Conservation (phyloP, 106 monocot genomes). For the Gastrodia elata region DNA sequence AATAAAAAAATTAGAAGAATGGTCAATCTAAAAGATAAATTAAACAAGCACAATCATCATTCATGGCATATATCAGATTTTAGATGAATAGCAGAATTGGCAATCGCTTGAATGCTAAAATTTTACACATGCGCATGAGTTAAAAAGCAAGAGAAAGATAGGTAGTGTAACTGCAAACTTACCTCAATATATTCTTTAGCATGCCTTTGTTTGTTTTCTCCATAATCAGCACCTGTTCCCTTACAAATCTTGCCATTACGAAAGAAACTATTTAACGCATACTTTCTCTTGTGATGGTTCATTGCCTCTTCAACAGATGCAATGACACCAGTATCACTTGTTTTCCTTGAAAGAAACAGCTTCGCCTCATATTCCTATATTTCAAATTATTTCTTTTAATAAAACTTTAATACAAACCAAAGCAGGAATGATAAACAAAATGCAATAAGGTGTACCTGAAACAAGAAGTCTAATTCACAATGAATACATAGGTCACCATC, state of each 20-base stretch:
- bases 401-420: not conserved
- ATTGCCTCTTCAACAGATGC: slow-evolving; percentile 79
- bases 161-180: not conserved
- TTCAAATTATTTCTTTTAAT: not conserved
- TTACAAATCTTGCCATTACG: slow-evolving; percentile 35
- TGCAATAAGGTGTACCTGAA: slow-evolving; percentile 51
- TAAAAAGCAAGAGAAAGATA: not conserved
- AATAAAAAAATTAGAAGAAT: not conserved
- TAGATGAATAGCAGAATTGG: not conserved
- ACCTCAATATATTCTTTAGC: slow-evolving; percentile 59
- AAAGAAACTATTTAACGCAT: slow-evolving; percentile 71
- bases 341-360: slow-evolving; percentile 67
- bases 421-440: not conserved
- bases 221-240: slow-evolving; percentile 11
- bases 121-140: not conserved
- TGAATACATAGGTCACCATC: slow-evolving; percentile 73
- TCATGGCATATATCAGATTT: not conserved
- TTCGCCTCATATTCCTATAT: slow-evolving; percentile 77
- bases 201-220: slow-evolving; percentile 43
- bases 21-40: not conserved
- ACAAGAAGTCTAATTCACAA: slow-evolving; percentile 74
- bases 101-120: not conserved
- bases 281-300: slow-evolving; percentile 59
- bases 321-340: slow-evolving; percentile 39
- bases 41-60: not conserved